Evolutionary conservation across 768 basidiomycete genomes (phyloP).

Genomic region (Pulveroboletus sp.): DNA sequence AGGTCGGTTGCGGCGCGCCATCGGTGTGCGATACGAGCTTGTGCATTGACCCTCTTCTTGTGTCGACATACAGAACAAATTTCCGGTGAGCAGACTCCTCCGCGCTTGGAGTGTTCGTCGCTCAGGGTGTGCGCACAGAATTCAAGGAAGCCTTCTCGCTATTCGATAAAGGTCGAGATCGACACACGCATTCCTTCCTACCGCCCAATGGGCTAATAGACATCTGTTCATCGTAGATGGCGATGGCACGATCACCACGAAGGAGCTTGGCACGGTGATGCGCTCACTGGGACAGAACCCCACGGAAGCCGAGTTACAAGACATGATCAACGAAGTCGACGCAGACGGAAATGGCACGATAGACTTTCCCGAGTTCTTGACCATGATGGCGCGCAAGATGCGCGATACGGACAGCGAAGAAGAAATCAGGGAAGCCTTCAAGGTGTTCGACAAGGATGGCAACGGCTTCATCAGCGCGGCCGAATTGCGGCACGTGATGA

Average conservation of each 20-base stretch:
- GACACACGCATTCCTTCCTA: neutral
- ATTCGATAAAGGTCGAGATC: slow-evolving; percentile 79
- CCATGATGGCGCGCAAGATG: slow-evolving; percentile 86
- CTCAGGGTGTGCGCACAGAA: slow-evolving; percentile 45
- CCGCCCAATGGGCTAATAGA: neutral
- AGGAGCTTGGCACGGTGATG: slow-evolving; percentile 91
- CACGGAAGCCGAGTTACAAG: slow-evolving; percentile 85
- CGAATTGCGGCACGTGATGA: slow-evolving; percentile 91
- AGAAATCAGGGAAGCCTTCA: slow-evolving; percentile 95
- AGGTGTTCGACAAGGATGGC: slow-evolving; percentile 94
- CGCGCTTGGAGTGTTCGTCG: neutral
- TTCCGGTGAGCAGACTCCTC: slow-evolving; percentile 53
- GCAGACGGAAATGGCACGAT: slow-evolving; percentile 86
- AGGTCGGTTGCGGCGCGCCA: slow-evolving; percentile 37
- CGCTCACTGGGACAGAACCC: slow-evolving; percentile 90
- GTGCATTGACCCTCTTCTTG: neutral
- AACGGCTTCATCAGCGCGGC: slow-evolving; percentile 85
- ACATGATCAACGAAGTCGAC: slow-evolving; percentile 95
- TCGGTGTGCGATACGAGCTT: neutral
- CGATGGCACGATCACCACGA: slow-evolving; percentile 89
- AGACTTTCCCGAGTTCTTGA: slow-evolving; percentile 80
- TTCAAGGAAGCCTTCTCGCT: slow-evolving; percentile 99
- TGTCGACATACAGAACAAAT: slow-evolving; percentile 69
- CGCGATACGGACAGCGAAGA: slow-evolving; percentile 89
- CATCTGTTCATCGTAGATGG: slow-evolving; percentile 49